A percentile compares a stretch with the other conserved stretches of the same genome.
Evolutionary conservation across 345 rosid species (phyloP).

Genomic region (Rhodamnia rubescens): DNA sequence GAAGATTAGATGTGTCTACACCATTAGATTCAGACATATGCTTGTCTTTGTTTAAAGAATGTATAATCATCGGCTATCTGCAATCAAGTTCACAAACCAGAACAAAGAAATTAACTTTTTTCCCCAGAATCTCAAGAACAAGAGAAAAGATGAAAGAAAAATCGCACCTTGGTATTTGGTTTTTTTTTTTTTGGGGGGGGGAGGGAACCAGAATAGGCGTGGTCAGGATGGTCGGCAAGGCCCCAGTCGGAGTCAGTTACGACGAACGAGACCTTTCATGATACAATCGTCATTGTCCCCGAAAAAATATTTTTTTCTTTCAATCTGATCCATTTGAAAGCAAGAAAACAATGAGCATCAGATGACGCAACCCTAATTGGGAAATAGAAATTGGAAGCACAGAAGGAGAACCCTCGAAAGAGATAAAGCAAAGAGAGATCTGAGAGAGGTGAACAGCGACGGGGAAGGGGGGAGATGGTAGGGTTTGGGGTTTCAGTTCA

Average conservation of each 20-base stretch:
- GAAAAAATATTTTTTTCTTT: background rate
- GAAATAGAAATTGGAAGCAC: background rate
- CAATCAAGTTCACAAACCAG: background rate
- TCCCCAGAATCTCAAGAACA: background rate
- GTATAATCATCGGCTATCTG: constrained; percentile 62
- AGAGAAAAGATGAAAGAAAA: background rate
- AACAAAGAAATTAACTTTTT: background rate
- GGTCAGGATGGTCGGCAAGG: constrained; percentile 98
- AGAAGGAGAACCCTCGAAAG: too few species aligned
- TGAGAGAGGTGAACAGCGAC: too few species aligned
- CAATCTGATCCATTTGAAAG: background rate
- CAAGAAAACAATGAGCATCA: background rate
- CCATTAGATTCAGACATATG: constrained; percentile 67
- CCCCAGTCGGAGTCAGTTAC: constrained; percentile 48
- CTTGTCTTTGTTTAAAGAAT: constrained; percentile 65
- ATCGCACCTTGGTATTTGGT: background rate
- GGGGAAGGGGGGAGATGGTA: too few species aligned
- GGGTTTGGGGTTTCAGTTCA: too few species aligned
- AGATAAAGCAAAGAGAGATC: too few species aligned
- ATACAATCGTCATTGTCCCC: constrained; percentile 65
- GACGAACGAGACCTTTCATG: constrained; percentile 96
- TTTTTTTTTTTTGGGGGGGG: background rate
- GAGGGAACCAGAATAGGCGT: constrained; percentile 83
- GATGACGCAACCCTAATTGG: too few species aligned
- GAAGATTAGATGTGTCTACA: constrained; percentile 83